A percentile compares a stretch with the other conserved stretches of the same genome.
Conservation (phyloP, 371 early-diverging fungal genomes). For the Apophysomyces variabilis region DNA sequence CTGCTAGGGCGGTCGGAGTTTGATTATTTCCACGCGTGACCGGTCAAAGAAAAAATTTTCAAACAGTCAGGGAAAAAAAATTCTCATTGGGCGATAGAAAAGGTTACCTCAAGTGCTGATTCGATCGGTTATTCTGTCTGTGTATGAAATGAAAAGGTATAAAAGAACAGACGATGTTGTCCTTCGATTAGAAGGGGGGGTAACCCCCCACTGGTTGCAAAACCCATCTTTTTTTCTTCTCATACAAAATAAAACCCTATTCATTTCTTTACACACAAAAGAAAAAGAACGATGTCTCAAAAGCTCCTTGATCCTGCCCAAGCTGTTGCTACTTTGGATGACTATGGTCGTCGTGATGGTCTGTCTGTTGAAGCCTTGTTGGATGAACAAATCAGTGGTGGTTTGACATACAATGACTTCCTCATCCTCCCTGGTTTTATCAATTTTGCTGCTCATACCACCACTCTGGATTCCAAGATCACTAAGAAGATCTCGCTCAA, state of each 20-base stretch:
- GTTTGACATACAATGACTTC: constrained; percentile 98
- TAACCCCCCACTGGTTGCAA: constrained; percentile 25
- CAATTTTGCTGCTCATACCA: constrained; percentile 86
- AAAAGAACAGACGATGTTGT: constrained; percentile 17
- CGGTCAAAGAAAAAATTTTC: constrained; percentile 1
- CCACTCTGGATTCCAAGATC: constrained; percentile 80
- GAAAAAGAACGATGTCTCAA: constrained; percentile 8
- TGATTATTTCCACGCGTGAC: not conserved
- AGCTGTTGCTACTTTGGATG: constrained; percentile 46
- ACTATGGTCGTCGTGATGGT: constrained; percentile 70
- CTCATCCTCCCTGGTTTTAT: constrained; percentile 95
- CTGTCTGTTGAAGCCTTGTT: constrained; percentile 76
- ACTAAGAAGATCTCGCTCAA: constrained; percentile 88
- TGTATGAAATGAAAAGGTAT: constrained; percentile 18
- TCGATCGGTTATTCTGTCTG: not conserved
- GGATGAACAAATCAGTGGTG: constrained; percentile 76
- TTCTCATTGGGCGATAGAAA: not conserved
- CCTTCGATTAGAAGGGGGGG: constrained; percentile 33
- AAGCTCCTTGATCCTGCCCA: constrained; percentile 45
- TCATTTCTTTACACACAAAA: too few relatives aligned
- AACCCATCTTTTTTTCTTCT: constrained; percentile 19
- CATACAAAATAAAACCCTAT: constrained; percentile 16
- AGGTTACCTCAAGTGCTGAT: too few relatives aligned
- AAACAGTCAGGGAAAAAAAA: not conserved
- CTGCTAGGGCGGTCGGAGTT: not conserved